These are phyloP conservation scores for Bryum argenteum DNA, from an alignment of 225 moss, liverwort and hornwort species.

Conservation along the genomic window DNA sequence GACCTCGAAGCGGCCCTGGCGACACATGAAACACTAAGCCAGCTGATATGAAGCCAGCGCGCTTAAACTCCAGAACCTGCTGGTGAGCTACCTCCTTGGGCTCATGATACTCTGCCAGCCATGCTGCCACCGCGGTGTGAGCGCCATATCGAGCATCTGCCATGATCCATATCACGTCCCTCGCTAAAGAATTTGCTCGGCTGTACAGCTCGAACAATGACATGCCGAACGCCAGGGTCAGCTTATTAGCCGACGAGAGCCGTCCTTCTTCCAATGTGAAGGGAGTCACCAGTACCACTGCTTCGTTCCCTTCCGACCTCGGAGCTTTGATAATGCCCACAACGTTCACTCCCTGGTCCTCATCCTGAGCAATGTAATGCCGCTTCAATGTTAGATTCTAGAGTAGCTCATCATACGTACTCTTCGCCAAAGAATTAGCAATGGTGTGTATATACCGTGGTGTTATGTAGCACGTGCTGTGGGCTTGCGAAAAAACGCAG, in stretches of 20 bases:
- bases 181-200: slow-evolving; percentile 82
- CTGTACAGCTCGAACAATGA: slow-evolving; percentile 73
- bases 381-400: no score
- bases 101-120: slow-evolving; percentile 91
- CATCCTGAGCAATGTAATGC: slow-evolving; percentile 34
- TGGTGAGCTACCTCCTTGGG: slow-evolving; percentile 53
- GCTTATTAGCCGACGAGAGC: slow-evolving; percentile 57
- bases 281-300: slow-evolving; percentile 92
- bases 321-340: slow-evolving; percentile 95
- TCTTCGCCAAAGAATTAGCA: background rate
- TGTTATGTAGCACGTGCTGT: slow-evolving; percentile 36
- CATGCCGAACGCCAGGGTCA: slow-evolving; percentile 84
- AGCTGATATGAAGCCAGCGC: slow-evolving; percentile 93
- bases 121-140: slow-evolving; percentile 84
- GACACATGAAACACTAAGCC: slow-evolving; percentile 81
- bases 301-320: slow-evolving; percentile 95
- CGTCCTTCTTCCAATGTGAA: slow-evolving; percentile 51
- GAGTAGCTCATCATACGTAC: no score
- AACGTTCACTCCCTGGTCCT: slow-evolving; percentile 68
- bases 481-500: slow-evolving; percentile 65
- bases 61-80: slow-evolving; percentile 81
- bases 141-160: slow-evolving; percentile 86
- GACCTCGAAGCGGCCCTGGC: slow-evolving; percentile 35
- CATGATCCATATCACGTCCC: slow-evolving; percentile 92
- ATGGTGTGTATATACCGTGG: slow-evolving; percentile 31